Conservation (phyloP, 2,329 filamentous ascomycete species). For the Phyllosticta capitalensis region DNA sequence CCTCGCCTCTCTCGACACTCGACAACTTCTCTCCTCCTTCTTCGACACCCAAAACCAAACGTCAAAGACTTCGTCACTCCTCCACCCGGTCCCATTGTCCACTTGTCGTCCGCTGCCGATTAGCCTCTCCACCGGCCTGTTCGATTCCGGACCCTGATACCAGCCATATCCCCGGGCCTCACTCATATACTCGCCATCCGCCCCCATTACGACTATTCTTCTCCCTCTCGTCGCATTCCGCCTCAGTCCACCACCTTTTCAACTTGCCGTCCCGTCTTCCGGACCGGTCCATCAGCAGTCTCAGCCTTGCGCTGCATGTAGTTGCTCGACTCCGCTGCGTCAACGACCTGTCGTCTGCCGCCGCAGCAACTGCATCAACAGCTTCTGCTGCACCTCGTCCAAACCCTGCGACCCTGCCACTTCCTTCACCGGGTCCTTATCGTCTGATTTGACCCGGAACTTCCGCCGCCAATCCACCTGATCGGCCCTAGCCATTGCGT, state of each 20-base stretch:
- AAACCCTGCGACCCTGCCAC: background rate
- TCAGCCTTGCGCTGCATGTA: background rate
- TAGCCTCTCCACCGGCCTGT: background rate
- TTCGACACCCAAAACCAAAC: background rate
- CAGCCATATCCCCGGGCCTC: background rate
- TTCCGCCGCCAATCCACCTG: background rate
- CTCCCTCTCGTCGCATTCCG: background rate
- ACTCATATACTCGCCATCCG: background rate
- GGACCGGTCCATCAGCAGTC: background rate
- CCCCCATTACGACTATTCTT: background rate
- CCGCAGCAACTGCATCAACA: background rate
- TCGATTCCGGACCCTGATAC: background rate
- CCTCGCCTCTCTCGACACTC: conserved; percentile 50
- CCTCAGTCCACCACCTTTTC: background rate
- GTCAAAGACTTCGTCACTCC: background rate
- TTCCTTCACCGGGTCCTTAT: background rate
- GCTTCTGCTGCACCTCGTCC: background rate
- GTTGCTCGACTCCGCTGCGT: background rate
- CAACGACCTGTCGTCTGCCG: background rate
- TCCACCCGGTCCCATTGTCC: background rate
- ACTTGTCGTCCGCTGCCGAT: background rate
- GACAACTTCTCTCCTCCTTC: background rate
- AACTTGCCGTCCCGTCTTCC: conserved; percentile 43
- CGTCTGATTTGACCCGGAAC: background rate
- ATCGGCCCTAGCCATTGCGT: background rate